phyloP scores from a whole-genome alignment of 140 eudicot genomes.

The Erigeron philadelphicus region DNA sequence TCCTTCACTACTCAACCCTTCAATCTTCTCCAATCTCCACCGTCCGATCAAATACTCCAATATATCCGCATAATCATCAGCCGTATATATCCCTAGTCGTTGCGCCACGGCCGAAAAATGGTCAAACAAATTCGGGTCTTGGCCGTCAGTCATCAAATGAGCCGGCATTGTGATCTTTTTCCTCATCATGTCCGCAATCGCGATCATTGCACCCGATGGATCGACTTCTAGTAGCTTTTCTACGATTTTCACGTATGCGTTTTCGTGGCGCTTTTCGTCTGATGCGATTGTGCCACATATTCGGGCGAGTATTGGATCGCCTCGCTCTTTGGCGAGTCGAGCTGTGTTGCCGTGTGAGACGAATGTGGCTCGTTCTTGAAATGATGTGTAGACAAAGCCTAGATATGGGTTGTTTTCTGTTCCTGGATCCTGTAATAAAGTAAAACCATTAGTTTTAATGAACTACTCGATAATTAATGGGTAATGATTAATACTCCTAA shows the following conservation, averaged over 20 bases:
- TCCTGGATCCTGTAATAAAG: constrained; percentile 44
- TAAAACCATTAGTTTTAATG: too few relatives aligned
- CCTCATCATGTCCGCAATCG: constrained; percentile 59
- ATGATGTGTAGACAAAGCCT: constrained; percentile 72
- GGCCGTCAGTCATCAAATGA: constrained; percentile 64
- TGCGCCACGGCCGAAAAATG: constrained; percentile 58
- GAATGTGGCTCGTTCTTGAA: constrained; percentile 77
- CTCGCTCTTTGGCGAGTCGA: constrained; percentile 49
- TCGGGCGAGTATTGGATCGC: constrained; percentile 53
- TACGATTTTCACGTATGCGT: constrained; percentile 55
- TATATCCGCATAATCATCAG: constrained; percentile 62
- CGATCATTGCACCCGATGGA: constrained; percentile 49
- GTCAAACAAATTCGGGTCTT: constrained; percentile 46
- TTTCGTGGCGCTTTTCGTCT: constrained; percentile 72
- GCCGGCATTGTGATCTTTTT: constrained; percentile 74
- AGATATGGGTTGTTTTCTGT: constrained; percentile 69
- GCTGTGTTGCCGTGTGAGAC: constrained; percentile 70
- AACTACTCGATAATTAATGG: too few relatives aligned
- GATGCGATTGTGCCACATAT: constrained; percentile 69
- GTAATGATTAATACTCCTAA: too few relatives aligned
- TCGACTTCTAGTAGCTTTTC: constrained; percentile 69
- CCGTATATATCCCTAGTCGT: constrained; percentile 51
- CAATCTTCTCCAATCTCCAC: constrained; percentile 56
- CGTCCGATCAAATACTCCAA: constrained; percentile 45
- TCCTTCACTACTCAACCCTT: constrained; percentile 52